Evolutionary conservation across 2,329 filamentous ascomycete genomes (phyloP).

Genomic region (Diaporthe sp.): DNA sequence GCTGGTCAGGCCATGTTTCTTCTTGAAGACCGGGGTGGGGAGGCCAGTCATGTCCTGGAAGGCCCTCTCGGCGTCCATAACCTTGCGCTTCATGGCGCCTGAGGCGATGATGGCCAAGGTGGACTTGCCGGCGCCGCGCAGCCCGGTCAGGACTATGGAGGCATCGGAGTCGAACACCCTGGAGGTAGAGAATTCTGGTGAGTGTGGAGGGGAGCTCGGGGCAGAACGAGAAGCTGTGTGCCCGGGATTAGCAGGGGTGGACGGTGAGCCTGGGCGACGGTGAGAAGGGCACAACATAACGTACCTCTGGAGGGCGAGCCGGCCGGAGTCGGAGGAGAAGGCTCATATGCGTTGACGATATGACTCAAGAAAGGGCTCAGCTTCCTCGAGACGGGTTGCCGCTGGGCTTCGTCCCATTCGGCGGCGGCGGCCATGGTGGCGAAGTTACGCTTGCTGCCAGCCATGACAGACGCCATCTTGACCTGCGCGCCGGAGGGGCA

Average conservation of each 20-base stretch:
- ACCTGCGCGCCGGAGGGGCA: constrained; percentile 12
- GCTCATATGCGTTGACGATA: not conserved
- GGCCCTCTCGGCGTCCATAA: constrained; percentile 76
- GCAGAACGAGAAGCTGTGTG: constrained; percentile 40
- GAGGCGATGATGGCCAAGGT: constrained; percentile 82
- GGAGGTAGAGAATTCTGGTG: constrained; percentile 40
- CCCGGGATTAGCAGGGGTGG: not conserved
- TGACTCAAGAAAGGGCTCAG: constrained; percentile 28
- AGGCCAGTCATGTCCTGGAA: constrained; percentile 75
- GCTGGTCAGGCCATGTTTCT: constrained; percentile 69
- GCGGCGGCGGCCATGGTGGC: constrained; percentile 41
- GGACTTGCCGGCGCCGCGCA: constrained; percentile 81
- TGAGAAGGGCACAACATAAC: not conserved
- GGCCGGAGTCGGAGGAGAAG: constrained; percentile 20
- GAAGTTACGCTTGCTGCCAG: constrained; percentile 45
- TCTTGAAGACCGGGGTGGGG: constrained; percentile 73
- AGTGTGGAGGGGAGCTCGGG: constrained; percentile 37
- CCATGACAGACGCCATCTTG: constrained; percentile 40
- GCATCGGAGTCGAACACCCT: constrained; percentile 68
- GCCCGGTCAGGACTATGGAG: constrained; percentile 79
- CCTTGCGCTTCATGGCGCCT: constrained; percentile 74
- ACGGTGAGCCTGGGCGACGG: not conserved
- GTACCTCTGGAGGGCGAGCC: constrained; percentile 36
- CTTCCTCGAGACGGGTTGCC: not conserved
- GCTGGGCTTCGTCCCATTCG: constrained; percentile 34